phyloP scores from a whole-genome alignment of 2,329 filamentous ascomycete species.

The Cordyceps fumosorosea region DNA sequence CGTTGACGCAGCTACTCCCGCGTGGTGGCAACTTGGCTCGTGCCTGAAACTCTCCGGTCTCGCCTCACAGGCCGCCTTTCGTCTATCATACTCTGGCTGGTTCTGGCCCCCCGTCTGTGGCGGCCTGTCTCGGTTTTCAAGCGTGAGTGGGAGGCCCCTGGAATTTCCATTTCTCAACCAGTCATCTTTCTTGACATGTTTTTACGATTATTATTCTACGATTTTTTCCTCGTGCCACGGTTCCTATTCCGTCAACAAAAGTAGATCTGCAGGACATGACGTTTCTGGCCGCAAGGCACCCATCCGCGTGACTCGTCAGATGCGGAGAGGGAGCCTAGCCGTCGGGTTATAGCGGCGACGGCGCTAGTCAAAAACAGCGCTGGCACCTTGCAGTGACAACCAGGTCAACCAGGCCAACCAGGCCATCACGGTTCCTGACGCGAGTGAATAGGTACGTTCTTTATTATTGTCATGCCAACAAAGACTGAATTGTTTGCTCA shows the following conservation, averaged over 20 bases:
- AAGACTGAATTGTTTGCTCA: neutral
- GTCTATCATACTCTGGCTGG: too few species aligned
- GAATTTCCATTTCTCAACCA: neutral
- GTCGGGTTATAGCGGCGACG: neutral
- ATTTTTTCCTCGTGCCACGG: neutral
- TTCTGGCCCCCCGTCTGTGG: too few species aligned
- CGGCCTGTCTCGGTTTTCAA: too few species aligned
- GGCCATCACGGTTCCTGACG: neutral
- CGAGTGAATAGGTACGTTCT: too few species aligned
- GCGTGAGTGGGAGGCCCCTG: too few species aligned
- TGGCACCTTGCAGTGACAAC: neutral
- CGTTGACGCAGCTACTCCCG: too few species aligned
- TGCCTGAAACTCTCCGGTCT: too few species aligned
- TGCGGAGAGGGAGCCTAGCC: neutral
- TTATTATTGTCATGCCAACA: neutral
- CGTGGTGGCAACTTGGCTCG: too few species aligned
- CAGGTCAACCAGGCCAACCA: neutral
- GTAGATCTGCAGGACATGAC: neutral
- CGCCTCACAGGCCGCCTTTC: too few species aligned
- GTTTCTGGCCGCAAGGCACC: neutral
- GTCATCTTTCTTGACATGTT: neutral
- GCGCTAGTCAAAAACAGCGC: neutral
- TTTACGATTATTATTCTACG: neutral
- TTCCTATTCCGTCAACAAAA: neutral
- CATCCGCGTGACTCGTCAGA: neutral